These are phyloP conservation scores for Seminavis robusta DNA, from an alignment of 108 stramenopile species.

Conservation along the genomic window DNA sequence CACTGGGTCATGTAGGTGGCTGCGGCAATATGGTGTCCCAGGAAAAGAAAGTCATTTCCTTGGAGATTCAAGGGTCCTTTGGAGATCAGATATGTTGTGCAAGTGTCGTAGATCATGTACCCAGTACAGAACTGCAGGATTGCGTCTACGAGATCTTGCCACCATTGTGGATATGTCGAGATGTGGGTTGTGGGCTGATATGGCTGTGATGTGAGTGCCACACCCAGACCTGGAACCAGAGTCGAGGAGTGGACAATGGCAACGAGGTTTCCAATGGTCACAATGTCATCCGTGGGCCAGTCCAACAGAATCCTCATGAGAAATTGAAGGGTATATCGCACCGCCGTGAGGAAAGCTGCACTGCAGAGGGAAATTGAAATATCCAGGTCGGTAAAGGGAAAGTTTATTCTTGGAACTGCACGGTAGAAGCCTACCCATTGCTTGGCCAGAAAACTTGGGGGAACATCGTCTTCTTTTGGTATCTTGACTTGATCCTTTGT, in stretches of 20 bases:
- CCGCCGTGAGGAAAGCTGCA: constrained; percentile 22
- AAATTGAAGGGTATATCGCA: constrained; percentile 18
- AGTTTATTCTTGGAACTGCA: constrained; percentile 33
- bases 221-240: constrained; percentile 37
- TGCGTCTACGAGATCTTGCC: constrained; percentile 48
- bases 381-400: constrained; percentile 30
- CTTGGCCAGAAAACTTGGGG: too few species aligned
- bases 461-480: too few species aligned
- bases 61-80: constrained; percentile 1
- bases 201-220: constrained; percentile 22
- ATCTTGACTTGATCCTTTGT: too few species aligned
- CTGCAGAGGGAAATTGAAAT: constrained; percentile 25
- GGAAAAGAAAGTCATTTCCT: constrained; percentile 28
- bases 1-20: constrained; percentile 52
- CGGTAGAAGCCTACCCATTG: too few species aligned
- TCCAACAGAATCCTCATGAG: constrained; percentile 13
- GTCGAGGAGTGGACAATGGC: constrained; percentile 35
- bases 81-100: constrained; percentile 13
- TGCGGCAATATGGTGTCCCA: constrained; percentile 61
- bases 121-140: constrained; percentile 67
- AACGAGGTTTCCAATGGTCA: constrained; percentile 13
- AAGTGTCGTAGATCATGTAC: constrained; percentile 69
- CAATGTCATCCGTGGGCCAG: constrained; percentile 18
- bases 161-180: constrained; percentile 32
- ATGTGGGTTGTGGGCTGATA: constrained; percentile 31